Conservation (phyloP, 345 rosid genomes). For the Passiflora organensis region DNA sequence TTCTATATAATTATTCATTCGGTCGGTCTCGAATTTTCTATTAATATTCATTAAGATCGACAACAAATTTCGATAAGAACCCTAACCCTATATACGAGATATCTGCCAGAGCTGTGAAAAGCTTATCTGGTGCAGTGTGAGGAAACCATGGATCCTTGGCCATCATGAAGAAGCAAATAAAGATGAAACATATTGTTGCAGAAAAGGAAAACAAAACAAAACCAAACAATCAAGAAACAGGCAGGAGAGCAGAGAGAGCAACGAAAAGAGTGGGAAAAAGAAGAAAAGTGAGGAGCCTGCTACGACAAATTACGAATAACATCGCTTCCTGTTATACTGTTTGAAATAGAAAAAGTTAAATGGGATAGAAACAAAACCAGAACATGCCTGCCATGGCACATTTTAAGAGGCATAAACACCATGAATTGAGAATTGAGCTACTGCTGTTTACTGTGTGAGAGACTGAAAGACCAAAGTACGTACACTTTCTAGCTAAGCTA, state of each 20-base stretch:
- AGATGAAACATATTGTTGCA: too few relatives aligned
- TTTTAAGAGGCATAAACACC: constrained; percentile 33
- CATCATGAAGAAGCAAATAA: too few relatives aligned
- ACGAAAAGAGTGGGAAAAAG: not conserved
- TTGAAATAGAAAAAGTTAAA: constrained; percentile 18
- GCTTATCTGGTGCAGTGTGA: too few relatives aligned
- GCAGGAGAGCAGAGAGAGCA: not conserved
- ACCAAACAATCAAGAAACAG: not conserved
- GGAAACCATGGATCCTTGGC: too few relatives aligned
- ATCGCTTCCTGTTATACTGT: constrained; percentile 2
- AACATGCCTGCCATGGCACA: constrained; percentile 27
- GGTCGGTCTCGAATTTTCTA: too few relatives aligned
- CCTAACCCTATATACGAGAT: too few relatives aligned
- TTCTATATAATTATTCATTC: too few relatives aligned
- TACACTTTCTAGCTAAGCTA: too few relatives aligned
- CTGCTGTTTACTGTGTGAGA: constrained; percentile 16
- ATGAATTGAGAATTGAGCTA: too few relatives aligned
- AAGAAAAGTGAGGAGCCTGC: not conserved
- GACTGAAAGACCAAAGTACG: constrained; percentile 12
- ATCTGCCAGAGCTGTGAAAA: too few relatives aligned
- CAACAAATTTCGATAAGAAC: too few relatives aligned
- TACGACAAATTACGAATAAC: not conserved
- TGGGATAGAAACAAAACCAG: constrained; percentile 22
- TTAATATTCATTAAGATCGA: too few relatives aligned
- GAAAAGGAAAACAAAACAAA: not conserved